Evolutionary conservation across 306 rosid species (phyloP).

Genomic region (Rosa persica): DNA sequence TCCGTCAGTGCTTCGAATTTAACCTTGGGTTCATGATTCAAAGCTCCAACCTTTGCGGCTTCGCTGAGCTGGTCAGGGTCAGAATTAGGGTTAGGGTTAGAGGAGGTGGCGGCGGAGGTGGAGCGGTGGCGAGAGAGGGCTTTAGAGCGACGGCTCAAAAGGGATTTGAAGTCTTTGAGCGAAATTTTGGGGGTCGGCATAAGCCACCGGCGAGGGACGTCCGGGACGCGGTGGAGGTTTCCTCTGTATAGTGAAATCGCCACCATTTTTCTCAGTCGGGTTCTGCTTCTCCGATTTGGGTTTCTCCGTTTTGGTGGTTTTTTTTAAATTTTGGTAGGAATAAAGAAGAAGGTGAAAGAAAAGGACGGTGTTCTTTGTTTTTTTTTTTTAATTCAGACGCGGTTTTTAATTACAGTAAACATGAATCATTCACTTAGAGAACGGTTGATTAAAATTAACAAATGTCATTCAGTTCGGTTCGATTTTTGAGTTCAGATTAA

Average conservation of each 20-base stretch:
- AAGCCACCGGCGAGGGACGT: conserved; percentile 83
- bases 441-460: too few species aligned
- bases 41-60: conserved; percentile 16
- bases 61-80: conserved; percentile 18
- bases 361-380: too few species aligned
- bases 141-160: conserved; percentile 67
- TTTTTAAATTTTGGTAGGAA: not conserved
- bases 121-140: conserved; percentile 61
- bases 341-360: not conserved
- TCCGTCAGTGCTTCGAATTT: conserved; percentile 15
- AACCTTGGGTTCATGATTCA: conserved; percentile 6
- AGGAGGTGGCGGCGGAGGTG: conserved; percentile 22
- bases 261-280: conserved; percentile 44
- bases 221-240: conserved; percentile 78
- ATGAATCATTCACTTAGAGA: too few species aligned
- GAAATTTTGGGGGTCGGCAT: conserved; percentile 77
- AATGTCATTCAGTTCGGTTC: too few species aligned
- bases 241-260: conserved; percentile 96
- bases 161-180: conserved; percentile 66
- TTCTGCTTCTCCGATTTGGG: conserved; percentile 10
- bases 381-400: too few species aligned
- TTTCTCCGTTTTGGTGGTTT: not conserved
- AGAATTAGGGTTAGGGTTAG: conserved; percentile 35
- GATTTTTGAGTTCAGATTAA: too few species aligned
- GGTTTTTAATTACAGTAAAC: too few species aligned